These are phyloP conservation scores for Strigomonas culicis DNA, from an alignment of 208 protist genomes.

Conservation along the genomic window DNA sequence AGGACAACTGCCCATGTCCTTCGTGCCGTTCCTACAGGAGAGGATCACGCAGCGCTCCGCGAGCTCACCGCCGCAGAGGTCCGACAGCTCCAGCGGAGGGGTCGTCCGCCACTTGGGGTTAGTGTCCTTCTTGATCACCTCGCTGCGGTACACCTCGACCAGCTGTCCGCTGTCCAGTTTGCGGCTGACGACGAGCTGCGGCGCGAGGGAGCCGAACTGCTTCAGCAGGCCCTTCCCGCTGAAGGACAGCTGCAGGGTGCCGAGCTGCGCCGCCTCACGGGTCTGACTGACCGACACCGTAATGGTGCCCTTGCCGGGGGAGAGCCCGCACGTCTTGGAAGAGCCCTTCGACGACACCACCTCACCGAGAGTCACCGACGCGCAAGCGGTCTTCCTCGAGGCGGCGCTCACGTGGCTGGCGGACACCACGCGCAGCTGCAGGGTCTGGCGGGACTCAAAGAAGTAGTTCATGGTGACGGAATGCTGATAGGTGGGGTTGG, in stretches of 20 bases:
- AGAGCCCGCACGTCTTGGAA: slow-evolving; percentile 14
- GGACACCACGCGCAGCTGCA: slow-evolving; percentile 22
- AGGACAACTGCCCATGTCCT: slow-evolving; percentile 15
- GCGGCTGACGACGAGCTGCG: slow-evolving; percentile 23
- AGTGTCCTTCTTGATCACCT: slow-evolving; percentile 27
- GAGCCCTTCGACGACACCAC: slow-evolving; percentile 18
- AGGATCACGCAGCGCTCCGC: slow-evolving; percentile 15
- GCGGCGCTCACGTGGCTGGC: no score
- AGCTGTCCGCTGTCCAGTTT: slow-evolving; percentile 16
- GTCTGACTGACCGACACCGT: slow-evolving; percentile 15
- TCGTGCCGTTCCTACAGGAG: slow-evolving; percentile 16
- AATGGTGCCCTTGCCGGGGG: slow-evolving; percentile 12
- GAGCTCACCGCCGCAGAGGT: slow-evolving; percentile 28
- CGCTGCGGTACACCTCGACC: slow-evolving; percentile 20
- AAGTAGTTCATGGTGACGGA: slow-evolving; percentile 24
- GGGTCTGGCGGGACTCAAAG: slow-evolving; percentile 31
- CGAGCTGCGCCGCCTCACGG: slow-evolving; percentile 13
- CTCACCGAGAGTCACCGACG: slow-evolving; percentile 18
- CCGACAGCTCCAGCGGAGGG: slow-evolving; percentile 17
- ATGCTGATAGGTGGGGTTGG: slow-evolving; percentile 34
- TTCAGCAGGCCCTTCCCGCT: slow-evolving; percentile 26
- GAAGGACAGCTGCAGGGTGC: slow-evolving; percentile 15
- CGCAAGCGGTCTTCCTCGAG: slow-evolving; percentile 23
- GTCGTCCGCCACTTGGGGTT: slow-evolving; percentile 34
- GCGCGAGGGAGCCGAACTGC: slow-evolving; percentile 34